Percentiles rank a stretch among this genome's conserved stretches.
Evolutionary conservation across 176 grass and related monocot genomes (phyloP).

Genomic region (Neostapfia colusana): DNA sequence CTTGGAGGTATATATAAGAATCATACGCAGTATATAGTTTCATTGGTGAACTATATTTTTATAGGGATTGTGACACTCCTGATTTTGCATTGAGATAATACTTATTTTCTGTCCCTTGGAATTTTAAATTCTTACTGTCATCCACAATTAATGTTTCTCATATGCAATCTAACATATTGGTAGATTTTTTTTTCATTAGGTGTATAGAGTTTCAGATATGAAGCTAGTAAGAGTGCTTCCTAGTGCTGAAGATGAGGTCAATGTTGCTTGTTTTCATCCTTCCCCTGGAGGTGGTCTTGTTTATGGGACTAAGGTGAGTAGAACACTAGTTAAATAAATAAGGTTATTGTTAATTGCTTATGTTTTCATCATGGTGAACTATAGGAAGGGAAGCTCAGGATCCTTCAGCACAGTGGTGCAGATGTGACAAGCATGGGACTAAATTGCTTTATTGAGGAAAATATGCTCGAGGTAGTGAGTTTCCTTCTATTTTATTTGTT

Average conservation of each 20-base stretch:
- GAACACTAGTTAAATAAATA: constrained; percentile 28
- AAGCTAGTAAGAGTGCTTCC: constrained; percentile 91
- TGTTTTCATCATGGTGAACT: constrained; percentile 31
- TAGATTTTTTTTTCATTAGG: constrained; percentile 47
- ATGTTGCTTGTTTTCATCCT: constrained; percentile 96
- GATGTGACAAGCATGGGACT: constrained; percentile 48
- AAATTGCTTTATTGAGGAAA: constrained; percentile 61
- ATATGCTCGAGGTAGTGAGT: constrained; percentile 61
- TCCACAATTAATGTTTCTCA: not conserved
- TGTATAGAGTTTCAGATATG: constrained; percentile 99
- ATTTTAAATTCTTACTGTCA: constrained; percentile 16
- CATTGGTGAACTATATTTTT: constrained; percentile 8
- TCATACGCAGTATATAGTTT: constrained; percentile 17
- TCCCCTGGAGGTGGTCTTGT: constrained; percentile 79
- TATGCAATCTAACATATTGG: constrained; percentile 5
- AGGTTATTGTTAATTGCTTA: constrained; percentile 33
- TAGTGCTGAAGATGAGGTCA: constrained; percentile 92
- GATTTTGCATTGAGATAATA: constrained; percentile 30
- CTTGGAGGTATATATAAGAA: constrained; percentile 71
- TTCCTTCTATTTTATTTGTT: not conserved
- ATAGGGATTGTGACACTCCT: constrained; percentile 13
- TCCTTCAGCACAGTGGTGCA: constrained; percentile 75
- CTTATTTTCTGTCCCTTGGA: constrained; percentile 12
- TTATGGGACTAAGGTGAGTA: constrained; percentile 87
- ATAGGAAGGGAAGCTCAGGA: constrained; percentile 96